A percentile compares a stretch with the other conserved stretches of the same genome.
Conservation (phyloP, 345 rosid species). For the Murraya koenigii region DNA sequence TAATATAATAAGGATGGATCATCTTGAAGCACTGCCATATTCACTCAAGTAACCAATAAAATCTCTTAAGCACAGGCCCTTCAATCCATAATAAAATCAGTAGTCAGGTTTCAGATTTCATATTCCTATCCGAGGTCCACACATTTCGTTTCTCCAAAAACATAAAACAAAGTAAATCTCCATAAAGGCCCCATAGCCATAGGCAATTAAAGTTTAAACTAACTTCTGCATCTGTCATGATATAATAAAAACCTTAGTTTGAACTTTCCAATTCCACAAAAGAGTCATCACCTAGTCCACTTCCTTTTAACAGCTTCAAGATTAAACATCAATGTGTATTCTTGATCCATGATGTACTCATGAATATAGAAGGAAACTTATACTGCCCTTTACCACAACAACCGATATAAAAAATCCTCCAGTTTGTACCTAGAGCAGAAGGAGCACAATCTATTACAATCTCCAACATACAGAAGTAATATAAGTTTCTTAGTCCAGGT, state of each 20-base stretch:
- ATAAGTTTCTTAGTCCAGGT: constrained; percentile 22
- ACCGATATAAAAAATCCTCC: constrained; percentile 23
- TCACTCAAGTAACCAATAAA: background rate
- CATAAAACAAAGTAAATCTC: constrained; percentile 16
- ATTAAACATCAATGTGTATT: constrained; percentile 14
- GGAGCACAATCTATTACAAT: constrained; percentile 21
- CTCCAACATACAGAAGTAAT: constrained; percentile 20
- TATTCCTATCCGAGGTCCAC: constrained; percentile 15
- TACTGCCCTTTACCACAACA: constrained; percentile 11
- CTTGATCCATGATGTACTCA: constrained; percentile 13
- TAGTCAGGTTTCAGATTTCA: constrained; percentile 4
- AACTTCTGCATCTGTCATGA: constrained; percentile 16
- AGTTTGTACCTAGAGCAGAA: constrained; percentile 26
- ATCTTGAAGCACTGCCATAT: constrained; percentile 11
- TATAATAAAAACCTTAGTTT: constrained; percentile 11
- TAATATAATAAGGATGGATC: constrained; percentile 1
- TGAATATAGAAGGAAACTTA: constrained; percentile 6
- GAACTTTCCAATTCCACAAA: constrained; percentile 22
- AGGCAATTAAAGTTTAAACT: constrained; percentile 14
- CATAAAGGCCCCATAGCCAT: constrained; percentile 15
- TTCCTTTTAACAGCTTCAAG: constrained; percentile 21
- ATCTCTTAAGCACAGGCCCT: background rate
- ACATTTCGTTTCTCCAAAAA: constrained; percentile 11
- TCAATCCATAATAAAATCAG: constrained; percentile 1
- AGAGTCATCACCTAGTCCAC: constrained; percentile 24